Evolutionary conservation across 805 yeast genomes (phyloP).

Genomic region (Sugiyamaella floridensis): DNA sequence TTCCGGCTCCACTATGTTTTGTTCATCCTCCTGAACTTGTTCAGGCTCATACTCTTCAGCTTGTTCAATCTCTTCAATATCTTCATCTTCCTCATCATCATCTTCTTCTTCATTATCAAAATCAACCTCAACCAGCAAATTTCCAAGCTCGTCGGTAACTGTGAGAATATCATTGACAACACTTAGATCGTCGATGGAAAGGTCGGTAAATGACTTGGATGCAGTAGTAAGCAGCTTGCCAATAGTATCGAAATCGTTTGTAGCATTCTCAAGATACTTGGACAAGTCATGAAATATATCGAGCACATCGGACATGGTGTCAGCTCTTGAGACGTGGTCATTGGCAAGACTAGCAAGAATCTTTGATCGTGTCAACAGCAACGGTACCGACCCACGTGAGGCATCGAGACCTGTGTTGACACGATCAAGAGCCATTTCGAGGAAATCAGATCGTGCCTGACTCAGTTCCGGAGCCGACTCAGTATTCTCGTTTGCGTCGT

Average conservation of each 20-base stretch:
- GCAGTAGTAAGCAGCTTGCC: slow-evolving; percentile 20
- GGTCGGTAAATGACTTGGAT: not conserved
- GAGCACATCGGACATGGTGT: not conserved
- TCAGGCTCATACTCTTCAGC: not conserved
- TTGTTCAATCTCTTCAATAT: not conserved
- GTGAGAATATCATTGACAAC: not conserved
- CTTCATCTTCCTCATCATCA: not conserved
- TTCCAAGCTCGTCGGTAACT: not conserved
- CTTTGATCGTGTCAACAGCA: slow-evolving; percentile 49
- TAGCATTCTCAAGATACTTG: slow-evolving; percentile 29
- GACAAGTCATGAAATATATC: not conserved
- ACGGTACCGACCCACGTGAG: slow-evolving; percentile 40
- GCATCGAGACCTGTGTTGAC: slow-evolving; percentile 49
- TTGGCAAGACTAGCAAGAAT: slow-evolving; percentile 14
- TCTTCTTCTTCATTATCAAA: not conserved
- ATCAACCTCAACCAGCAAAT: not conserved
- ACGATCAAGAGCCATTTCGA: slow-evolving; percentile 69
- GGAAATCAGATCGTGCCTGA: slow-evolving; percentile 39
- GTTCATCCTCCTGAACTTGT: not conserved
- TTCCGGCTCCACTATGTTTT: not conserved
- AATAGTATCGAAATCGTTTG: slow-evolving; percentile 41
- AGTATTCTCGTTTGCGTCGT: not conserved
- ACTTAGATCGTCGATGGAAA: not conserved
- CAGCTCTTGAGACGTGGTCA: not conserved
- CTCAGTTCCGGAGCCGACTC: slow-evolving; percentile 28